Conservation (phyloP, 208 protist species). For the Crithidia sp. region DNA sequence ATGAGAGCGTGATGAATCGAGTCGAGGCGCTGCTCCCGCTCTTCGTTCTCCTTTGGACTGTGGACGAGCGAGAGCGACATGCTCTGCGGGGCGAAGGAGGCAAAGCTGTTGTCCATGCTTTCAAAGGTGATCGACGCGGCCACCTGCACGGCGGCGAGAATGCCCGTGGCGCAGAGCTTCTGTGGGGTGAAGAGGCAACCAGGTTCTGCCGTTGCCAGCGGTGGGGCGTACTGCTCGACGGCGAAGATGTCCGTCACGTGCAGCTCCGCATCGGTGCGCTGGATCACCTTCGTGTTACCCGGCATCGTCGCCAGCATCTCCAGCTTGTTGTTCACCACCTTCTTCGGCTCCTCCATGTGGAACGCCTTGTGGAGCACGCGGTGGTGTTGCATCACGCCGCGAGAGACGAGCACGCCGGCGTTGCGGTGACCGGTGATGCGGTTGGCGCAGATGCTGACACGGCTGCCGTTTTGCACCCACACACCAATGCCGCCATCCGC, state of each 20-base stretch:
- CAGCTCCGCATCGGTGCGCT: not conserved
- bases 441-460: slow-evolving; percentile 55
- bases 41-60: slow-evolving; percentile 12
- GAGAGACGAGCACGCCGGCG: slow-evolving; percentile 64
- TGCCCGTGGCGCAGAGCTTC: slow-evolving; percentile 39
- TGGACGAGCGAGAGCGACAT: slow-evolving; percentile 20
- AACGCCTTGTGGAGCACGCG: slow-evolving; percentile 40
- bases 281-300: not conserved
- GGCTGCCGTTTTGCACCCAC: slow-evolving; percentile 74
- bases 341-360: slow-evolving; percentile 15
- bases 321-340: not conserved
- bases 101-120: slow-evolving; percentile 23
- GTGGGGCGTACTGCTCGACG: slow-evolving; percentile 28
- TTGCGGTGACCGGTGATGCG: slow-evolving; percentile 58
- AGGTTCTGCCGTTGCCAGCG: slow-evolving; percentile 38
- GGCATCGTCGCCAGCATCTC: slow-evolving; percentile 9
- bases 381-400: slow-evolving; percentile 63
- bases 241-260: slow-evolving; percentile 33
- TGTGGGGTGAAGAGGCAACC: slow-evolving; percentile 47
- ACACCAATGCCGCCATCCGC: slow-evolving; percentile 82
- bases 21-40: slow-evolving; percentile 33
- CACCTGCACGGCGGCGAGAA: slow-evolving; percentile 39
- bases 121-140: slow-evolving; percentile 25
- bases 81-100: slow-evolving; percentile 30
- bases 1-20: slow-evolving; percentile 51